Conservation (phyloP, 2,329 filamentous ascomycete genomes). For the Clarireedia paspali region DNA sequence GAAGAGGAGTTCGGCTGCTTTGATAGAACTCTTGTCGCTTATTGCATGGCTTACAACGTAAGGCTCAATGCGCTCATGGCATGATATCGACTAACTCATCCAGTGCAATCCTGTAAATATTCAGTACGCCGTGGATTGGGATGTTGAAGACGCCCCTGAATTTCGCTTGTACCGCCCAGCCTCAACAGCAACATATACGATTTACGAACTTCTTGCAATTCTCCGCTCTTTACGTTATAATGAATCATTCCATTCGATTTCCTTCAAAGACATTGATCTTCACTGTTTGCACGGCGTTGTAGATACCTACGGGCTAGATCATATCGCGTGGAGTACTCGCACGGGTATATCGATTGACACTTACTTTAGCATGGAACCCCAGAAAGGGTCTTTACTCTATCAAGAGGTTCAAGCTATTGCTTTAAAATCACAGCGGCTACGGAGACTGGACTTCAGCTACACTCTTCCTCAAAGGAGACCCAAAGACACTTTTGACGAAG, state of each 20-base stretch:
- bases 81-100: neutral
- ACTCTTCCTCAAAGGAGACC: conserved; percentile 48
- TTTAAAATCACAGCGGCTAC: conserved; percentile 54
- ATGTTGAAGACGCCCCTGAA: conserved; percentile 58
- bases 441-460: conserved; percentile 58
- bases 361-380: conserved; percentile 28
- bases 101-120: conserved; percentile 54
- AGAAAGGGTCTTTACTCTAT: conserved; percentile 46
- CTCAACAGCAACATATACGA: conserved; percentile 45
- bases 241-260: conserved; percentile 59
- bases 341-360: conserved; percentile 30
- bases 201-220: conserved; percentile 60
- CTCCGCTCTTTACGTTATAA: conserved; percentile 64
- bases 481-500: conserved; percentile 34
- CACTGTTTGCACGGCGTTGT: conserved; percentile 54
- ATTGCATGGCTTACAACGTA: conserved; percentile 61
- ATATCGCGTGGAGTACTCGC: conserved; percentile 53
- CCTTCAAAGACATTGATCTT: conserved; percentile 57
- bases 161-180: conserved; percentile 56
- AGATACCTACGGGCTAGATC: conserved; percentile 53
- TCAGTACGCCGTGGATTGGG: conserved; percentile 51
- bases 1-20: conserved; percentile 54
- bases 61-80: neutral
- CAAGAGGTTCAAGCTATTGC: conserved; percentile 63
- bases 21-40: conserved; percentile 60